Percentiles rank a stretch among this genome's conserved stretches.
Evolutionary conservation across 2,329 filamentous ascomycete species (phyloP).

Genomic region (Fusarium sp.): DNA sequence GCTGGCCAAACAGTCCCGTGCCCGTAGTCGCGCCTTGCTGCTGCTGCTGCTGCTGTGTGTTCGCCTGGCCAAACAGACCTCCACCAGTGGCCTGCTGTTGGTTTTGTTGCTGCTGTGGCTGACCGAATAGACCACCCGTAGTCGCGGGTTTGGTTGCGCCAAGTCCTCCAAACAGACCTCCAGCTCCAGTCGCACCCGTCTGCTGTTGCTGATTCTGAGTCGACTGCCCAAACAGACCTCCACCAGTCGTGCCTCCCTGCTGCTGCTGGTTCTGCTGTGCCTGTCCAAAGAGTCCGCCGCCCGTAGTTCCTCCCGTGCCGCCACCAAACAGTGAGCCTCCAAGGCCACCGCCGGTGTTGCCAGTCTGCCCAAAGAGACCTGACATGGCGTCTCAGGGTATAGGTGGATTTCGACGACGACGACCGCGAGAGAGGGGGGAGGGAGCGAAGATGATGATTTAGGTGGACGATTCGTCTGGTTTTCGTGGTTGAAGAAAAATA

Average conservation of each 20-base stretch:
- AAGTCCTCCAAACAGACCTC: constrained; percentile 50
- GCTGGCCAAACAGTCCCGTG: constrained; percentile 48
- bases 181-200: constrained; percentile 39
- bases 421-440: background rate
- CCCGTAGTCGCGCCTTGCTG: constrained; percentile 29
- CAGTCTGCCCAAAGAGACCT: constrained; percentile 50
- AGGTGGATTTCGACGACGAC: constrained; percentile 5
- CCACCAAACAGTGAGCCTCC: constrained; percentile 41
- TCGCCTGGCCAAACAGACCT: constrained; percentile 46
- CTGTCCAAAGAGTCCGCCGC: constrained; percentile 50
- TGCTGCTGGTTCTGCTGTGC: constrained; percentile 42
- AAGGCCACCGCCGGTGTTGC: constrained; percentile 36
- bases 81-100: constrained; percentile 28
- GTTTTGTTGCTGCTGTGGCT: constrained; percentile 41
- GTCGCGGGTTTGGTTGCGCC: constrained; percentile 42
- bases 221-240: constrained; percentile 45
- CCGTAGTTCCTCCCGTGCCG: constrained; percentile 42
- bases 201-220: constrained; percentile 39
- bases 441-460: constrained; percentile 11
- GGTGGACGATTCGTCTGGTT: constrained; percentile 29
- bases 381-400: constrained; percentile 46
- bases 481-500: constrained; percentile 26
- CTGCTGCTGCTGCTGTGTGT: constrained; percentile 23
- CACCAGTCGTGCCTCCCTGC: constrained; percentile 34
- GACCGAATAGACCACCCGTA: constrained; percentile 41